phyloP scores from a whole-genome alignment of 345 rosid genomes.

The Linum tenue region DNA sequence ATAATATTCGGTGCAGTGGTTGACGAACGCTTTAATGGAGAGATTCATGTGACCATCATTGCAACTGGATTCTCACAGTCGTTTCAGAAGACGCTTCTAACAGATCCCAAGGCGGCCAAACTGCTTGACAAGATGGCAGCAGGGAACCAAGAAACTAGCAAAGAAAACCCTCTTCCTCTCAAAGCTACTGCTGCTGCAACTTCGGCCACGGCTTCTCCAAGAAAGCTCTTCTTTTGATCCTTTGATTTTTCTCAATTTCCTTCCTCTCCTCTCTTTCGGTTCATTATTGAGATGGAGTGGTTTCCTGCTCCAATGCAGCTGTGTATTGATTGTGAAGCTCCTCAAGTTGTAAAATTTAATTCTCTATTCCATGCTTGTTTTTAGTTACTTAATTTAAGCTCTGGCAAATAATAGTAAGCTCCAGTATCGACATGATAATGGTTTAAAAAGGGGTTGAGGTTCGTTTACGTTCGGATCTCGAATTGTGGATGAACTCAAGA shows the following conservation, averaged over 20 bases:
- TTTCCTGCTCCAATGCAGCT: slow-evolving; percentile 3
- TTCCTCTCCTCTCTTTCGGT: too few species aligned
- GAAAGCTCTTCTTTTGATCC: slow-evolving; percentile 68
- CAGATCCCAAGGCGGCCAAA: slow-evolving; percentile 68
- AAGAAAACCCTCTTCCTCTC: slow-evolving; percentile 28
- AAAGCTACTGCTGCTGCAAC: slow-evolving; percentile 34
- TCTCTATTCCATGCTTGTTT: too few species aligned
- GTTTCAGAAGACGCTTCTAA: slow-evolving; percentile 71
- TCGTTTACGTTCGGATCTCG: too few species aligned
- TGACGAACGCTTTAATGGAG: slow-evolving; percentile 87
- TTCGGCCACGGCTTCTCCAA: slow-evolving; percentile 31
- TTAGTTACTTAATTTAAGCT: too few species aligned
- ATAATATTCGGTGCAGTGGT: slow-evolving; percentile 98
- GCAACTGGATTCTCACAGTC: slow-evolving; percentile 97
- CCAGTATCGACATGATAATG: too few species aligned
- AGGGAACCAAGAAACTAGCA: slow-evolving; percentile 31
- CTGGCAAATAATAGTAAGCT: too few species aligned
- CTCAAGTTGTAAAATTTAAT: too few species aligned
- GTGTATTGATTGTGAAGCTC: slow-evolving; percentile 30
- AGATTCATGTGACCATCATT: slow-evolving; percentile 90
- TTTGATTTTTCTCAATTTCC: neutral
- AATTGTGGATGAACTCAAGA: too few species aligned
- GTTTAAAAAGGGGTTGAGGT: too few species aligned
- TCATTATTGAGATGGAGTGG: neutral
- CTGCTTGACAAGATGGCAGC: slow-evolving; percentile 36